Base-by-base conservation (phyloP, 331 rosid species). In the Malus hybrid region DNA sequence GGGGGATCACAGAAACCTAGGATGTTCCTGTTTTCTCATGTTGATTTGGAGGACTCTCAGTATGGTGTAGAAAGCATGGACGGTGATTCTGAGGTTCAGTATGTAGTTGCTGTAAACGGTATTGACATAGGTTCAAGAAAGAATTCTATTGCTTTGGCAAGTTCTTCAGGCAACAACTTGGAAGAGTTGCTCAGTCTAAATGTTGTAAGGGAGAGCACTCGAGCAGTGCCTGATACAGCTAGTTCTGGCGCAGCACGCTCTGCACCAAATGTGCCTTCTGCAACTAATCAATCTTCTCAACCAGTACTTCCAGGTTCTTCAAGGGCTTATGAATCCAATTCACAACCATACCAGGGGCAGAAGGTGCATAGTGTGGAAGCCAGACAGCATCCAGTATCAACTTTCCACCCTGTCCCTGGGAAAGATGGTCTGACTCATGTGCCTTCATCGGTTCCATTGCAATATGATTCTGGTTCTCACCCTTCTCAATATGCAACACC, bases 71-170 rank as follows among this genome's bases (percentile, higher is more conserved):
- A 80, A 50, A 81, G 73, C 65, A 7, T 75, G 46, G 88, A 81
- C 32, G 84, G 83, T 75, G 84, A 82, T 77, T 69, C 87, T 27
- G 90, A 84, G 79, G 62, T 74, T 48, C 82, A 81, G 39, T 86
- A 74, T 81, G 90, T 86, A 29, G 80, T 81, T 76, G 90, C 90
- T 74, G 86, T 86, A 36, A 86, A 86, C 54, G 84, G 87, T 50
- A 83, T 86, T 74, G 84, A 86, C 74, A 66, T 73, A 29, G 81
- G 79, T 68, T 83, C 82, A 16, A 83, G 75, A 80, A 80, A 80
- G 78, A 83, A 60, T 79, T 83, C 89, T 42, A 36, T 62, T 77
- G 85, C 85, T 42, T 70, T 86, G 75, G 84, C 67, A 10, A 76
- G 79, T 77, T 27, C 82, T 50, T 65, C 82, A 62, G 83, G 78